Conservation (phyloP, 2,329 filamentous ascomycete genomes). For the Beauveria rudraprayagi region DNA sequence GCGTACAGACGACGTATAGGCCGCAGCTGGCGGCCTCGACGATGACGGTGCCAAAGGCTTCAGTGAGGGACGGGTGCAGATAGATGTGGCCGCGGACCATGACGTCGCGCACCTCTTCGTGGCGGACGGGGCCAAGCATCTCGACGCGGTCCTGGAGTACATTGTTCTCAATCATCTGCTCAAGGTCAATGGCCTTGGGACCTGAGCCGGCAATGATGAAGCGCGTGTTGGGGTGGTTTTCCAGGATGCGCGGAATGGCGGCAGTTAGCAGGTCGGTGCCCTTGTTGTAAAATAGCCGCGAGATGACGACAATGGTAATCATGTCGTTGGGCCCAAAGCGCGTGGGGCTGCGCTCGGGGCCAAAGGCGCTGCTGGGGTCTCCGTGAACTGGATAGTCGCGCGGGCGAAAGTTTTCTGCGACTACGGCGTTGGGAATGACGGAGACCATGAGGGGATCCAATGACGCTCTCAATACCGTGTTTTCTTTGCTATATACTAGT, state of each 20-base stretch:
- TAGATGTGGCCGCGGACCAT: slow-evolving; percentile 98
- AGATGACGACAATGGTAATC: slow-evolving; percentile 95
- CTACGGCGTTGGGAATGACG: slow-evolving; percentile 94
- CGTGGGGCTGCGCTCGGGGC: slow-evolving; percentile 47
- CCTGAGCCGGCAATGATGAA: slow-evolving; percentile 96
- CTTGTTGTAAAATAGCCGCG: slow-evolving; percentile 97
- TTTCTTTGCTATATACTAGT: slow-evolving; percentile 68
- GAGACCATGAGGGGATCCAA: slow-evolving; percentile 96
- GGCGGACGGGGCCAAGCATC: slow-evolving; percentile 82
- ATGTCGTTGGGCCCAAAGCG: slow-evolving; percentile 73
- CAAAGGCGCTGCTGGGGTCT: slow-evolving; percentile 25
- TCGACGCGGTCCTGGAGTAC: slow-evolving; percentile 90
- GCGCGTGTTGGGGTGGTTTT: slow-evolving; percentile 81
- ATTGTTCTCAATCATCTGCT: slow-evolving; percentile 96
- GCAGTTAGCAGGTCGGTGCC: slow-evolving; percentile 95
- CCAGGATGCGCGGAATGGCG: slow-evolving; percentile 85
- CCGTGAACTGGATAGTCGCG: slow-evolving; percentile 32
- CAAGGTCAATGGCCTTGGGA: slow-evolving; percentile 92
- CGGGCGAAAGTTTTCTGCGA: slow-evolving; percentile 90
- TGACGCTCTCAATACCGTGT: slow-evolving; percentile 88
- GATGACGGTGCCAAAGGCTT: slow-evolving; percentile 95
- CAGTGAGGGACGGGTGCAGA: slow-evolving; percentile 86
- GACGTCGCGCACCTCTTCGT: slow-evolving; percentile 94
- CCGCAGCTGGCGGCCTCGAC: slow-evolving; percentile 96
- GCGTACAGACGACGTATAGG: slow-evolving; percentile 91